Conservation (phyloP, 108 stramenopile species). For the Skeletonema marinoi region DNA sequence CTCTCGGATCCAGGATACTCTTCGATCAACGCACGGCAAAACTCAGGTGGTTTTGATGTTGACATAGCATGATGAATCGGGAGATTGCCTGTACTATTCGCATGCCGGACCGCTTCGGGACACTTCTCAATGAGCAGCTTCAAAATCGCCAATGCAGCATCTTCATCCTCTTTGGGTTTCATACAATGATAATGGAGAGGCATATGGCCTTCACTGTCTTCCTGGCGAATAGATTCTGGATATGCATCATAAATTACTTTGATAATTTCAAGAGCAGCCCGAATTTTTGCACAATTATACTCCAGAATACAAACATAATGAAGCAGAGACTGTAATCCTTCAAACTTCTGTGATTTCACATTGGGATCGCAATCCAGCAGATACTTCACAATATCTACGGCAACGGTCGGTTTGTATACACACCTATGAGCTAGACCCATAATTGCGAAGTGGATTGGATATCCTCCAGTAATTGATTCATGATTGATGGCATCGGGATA, state of each 20-base stretch:
- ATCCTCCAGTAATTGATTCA: background rate
- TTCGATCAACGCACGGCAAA: background rate
- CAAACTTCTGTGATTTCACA: too few species aligned
- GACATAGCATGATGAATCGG: conserved; percentile 1
- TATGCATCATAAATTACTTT: too few species aligned
- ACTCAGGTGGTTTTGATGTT: background rate
- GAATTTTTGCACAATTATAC: too few species aligned
- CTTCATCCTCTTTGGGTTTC: background rate
- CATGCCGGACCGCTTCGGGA: background rate
- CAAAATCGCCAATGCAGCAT: background rate
- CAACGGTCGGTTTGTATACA: too few species aligned
- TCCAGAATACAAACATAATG: too few species aligned
- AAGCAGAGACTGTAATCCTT: too few species aligned
- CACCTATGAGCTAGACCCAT: background rate
- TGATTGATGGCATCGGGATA: conserved; percentile 4
- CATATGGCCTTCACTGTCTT: background rate
- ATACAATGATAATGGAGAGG: conserved; percentile 1
- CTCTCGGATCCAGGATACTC: conserved; percentile 6
- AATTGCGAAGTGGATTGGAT: background rate
- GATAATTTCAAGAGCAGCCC: too few species aligned
- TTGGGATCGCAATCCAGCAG: too few species aligned
- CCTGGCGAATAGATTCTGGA: background rate
- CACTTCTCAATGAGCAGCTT: background rate
- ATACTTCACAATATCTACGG: too few species aligned
- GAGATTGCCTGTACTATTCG: background rate